phyloP scores from a whole-genome alignment of 306 rosid genomes.

The Lupinus albus region DNA sequence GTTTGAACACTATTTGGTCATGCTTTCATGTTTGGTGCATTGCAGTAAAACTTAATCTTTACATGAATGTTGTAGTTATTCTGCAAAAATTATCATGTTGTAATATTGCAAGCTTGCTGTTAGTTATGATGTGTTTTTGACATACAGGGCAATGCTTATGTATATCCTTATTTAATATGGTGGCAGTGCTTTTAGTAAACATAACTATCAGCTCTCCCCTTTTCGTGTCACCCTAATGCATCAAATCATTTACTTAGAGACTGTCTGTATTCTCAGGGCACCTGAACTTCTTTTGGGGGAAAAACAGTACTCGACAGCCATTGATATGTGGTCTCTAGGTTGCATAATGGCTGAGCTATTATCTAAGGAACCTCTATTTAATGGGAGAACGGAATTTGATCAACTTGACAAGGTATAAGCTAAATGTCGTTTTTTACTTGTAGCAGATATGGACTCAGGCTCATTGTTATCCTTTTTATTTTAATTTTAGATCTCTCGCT shows the following conservation, averaged over 20 bases:
- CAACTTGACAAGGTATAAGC: slow-evolving; percentile 89
- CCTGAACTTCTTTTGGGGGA: slow-evolving; percentile 94
- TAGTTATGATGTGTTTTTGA: slow-evolving; percentile 9
- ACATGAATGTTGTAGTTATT: slow-evolving; percentile 39
- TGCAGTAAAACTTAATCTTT: background rate
- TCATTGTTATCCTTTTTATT: slow-evolving; percentile 12
- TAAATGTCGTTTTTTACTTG: slow-evolving; percentile 17
- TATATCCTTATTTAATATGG: slow-evolving; percentile 13
- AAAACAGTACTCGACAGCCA: slow-evolving; percentile 87
- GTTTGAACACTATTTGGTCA: slow-evolving; percentile 6
- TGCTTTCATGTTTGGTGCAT: background rate
- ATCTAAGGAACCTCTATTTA: slow-evolving; percentile 89
- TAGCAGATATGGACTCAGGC: background rate
- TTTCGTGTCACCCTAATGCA: slow-evolving; percentile 12
- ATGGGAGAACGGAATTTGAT: slow-evolving; percentile 93
- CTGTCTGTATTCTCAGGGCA: slow-evolving; percentile 67
- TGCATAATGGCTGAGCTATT: slow-evolving; percentile 98
- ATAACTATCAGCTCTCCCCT: background rate
- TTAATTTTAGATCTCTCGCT: slow-evolving; percentile 5
- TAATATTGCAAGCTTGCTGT: slow-evolving; percentile 12
- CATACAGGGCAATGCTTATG: slow-evolving; percentile 10
- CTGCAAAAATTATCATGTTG: background rate
- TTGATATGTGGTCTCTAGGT: slow-evolving; percentile 99
- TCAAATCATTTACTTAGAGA: slow-evolving; percentile 37
- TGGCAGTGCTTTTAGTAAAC: background rate